These are phyloP conservation scores for Lindgomyces ingoldianus DNA, from an alignment of 495 filamentous ascomycete species.

Conservation along the genomic window DNA sequence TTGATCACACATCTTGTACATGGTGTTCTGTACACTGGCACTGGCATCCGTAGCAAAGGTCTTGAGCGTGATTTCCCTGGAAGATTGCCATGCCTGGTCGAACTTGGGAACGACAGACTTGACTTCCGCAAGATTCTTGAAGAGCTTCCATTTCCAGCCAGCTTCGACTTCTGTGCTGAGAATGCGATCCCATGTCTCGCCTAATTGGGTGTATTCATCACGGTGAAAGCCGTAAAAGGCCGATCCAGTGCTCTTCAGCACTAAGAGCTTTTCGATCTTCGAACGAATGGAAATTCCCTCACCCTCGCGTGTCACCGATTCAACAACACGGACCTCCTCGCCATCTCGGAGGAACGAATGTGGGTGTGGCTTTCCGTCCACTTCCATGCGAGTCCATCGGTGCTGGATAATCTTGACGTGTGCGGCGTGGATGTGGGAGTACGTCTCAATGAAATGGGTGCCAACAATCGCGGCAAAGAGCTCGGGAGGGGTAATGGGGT, in stretches of 20 bases:
- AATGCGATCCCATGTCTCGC: conserved; percentile 91
- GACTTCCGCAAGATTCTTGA: conserved; percentile 68
- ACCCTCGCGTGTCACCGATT: conserved; percentile 51
- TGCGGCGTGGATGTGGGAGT: conserved; percentile 81
- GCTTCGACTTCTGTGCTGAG: conserved; percentile 89
- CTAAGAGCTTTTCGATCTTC: conserved; percentile 76
- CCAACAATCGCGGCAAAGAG: conserved; percentile 83
- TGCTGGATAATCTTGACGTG: conserved; percentile 80
- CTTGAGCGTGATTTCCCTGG: conserved; percentile 80
- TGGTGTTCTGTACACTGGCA: conserved; percentile 91
- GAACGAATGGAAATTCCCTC: conserved; percentile 49
- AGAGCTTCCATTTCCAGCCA: conserved; percentile 78
- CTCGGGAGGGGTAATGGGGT: conserved; percentile 91
- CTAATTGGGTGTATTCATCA: conserved; percentile 88
- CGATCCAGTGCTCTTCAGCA: conserved; percentile 96
- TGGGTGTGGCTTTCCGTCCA: conserved; percentile 91
- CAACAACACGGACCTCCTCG: conserved; percentile 78
- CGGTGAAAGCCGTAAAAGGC: conserved; percentile 92
- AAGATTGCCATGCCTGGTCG: conserved; percentile 72
- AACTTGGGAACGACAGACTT: conserved; percentile 60
- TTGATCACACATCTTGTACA: conserved; percentile 96
- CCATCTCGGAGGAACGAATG: conserved; percentile 93
- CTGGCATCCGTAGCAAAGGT: conserved; percentile 90
- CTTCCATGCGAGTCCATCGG: conserved; percentile 85
- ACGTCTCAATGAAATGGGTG: conserved; percentile 83